Percentiles rank a stretch among this genome's conserved stretches.
Conservation (phyloP, 2,329 filamentous ascomycete species). For the Coniochaeta sp. region DNA sequence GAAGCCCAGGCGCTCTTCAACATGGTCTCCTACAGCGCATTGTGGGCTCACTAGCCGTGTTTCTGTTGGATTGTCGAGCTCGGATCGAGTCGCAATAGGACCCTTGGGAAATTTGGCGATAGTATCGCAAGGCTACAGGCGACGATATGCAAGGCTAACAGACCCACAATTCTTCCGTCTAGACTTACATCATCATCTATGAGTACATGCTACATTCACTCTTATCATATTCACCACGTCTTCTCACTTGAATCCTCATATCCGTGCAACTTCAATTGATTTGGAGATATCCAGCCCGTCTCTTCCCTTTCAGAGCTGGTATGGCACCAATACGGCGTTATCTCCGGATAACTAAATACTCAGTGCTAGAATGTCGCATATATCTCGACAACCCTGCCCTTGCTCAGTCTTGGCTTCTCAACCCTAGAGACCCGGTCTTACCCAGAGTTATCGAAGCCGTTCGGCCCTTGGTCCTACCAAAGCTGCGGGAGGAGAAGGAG, state of each 20-base stretch:
- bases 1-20: constrained; percentile 59
- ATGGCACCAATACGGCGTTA: constrained; percentile 91
- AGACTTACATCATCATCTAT: no score
- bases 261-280: background rate
- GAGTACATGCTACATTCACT: no score
- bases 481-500: constrained; percentile 80
- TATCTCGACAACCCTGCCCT: constrained; percentile 89
- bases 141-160: constrained; percentile 1
- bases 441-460: constrained; percentile 79
- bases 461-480: constrained; percentile 79
- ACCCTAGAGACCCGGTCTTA: constrained; percentile 67
- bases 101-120: background rate
- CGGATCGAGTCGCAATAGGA: background rate
- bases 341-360: constrained; percentile 84
- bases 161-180: background rate
- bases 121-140: background rate
- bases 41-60: background rate
- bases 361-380: constrained; percentile 92
- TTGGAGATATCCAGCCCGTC: background rate
- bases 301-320: background rate
- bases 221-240: background rate
- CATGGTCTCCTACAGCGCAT: constrained; percentile 25
- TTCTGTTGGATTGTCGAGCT: background rate
- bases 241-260: background rate
- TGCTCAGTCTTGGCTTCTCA: constrained; percentile 75